A percentile compares a stretch with the other conserved stretches of the same genome.
These are phyloP conservation scores for Dactylellina cionopaga DNA, from an alignment of 2,329 filamentous ascomycete species.

Conservation along the genomic window DNA sequence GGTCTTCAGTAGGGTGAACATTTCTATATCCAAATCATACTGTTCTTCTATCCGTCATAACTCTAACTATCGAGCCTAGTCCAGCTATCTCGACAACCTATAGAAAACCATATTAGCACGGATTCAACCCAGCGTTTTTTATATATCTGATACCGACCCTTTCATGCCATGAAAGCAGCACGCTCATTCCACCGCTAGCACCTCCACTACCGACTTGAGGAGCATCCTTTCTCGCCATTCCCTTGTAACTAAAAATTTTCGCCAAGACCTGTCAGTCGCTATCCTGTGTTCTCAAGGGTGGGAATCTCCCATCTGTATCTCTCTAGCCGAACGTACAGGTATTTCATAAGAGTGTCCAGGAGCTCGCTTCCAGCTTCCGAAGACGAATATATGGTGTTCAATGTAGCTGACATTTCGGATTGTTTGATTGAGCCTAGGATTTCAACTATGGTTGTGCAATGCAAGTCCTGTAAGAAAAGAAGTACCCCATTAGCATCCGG, in stretches of 20 bases:
- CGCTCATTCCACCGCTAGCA: constrained; percentile 90
- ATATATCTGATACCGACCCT: constrained; percentile 69
- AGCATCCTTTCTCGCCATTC: constrained; percentile 46
- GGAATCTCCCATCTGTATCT: not conserved
- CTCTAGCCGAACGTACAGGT: constrained; percentile 73
- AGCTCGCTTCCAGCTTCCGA: constrained; percentile 80
- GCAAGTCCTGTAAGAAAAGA: constrained; percentile 72
- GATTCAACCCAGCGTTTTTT: not conserved
- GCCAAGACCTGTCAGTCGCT: constrained; percentile 51
- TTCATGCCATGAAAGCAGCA: constrained; percentile 97
- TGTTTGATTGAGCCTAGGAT: constrained; percentile 96
- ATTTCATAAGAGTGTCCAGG: constrained; percentile 96
- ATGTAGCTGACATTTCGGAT: constrained; percentile 89
- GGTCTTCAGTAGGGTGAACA: not conserved
- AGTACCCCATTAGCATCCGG: constrained; percentile 51
- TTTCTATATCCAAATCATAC: constrained; percentile 69
- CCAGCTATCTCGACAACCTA: constrained; percentile 82
- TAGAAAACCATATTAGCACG: not conserved
- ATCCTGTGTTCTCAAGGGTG: not conserved
- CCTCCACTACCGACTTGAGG: constrained; percentile 61
- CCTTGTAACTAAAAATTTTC: constrained; percentile 36
- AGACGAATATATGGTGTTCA: constrained; percentile 80
- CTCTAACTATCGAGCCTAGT: constrained; percentile 86
- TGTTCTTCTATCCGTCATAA: constrained; percentile 95
- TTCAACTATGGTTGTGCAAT: constrained; percentile 87